Evolutionary conservation across 176 grass and related monocot species (phyloP).

Genomic region (Cymbopogon citratus): DNA sequence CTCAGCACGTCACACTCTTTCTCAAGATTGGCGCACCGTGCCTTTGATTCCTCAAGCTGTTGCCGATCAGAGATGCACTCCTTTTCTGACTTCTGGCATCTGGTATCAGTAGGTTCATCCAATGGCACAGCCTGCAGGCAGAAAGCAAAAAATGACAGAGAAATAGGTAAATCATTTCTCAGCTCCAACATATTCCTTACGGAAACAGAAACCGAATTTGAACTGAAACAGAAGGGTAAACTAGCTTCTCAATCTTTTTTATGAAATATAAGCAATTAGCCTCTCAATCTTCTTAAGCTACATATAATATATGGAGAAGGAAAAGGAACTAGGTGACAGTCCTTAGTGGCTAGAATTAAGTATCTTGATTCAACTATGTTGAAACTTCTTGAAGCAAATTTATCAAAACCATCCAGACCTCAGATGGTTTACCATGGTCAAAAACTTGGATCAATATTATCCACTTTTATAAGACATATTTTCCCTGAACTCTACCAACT

Average conservation of each 20-base stretch:
- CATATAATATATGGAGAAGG: neutral
- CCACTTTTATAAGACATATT: neutral
- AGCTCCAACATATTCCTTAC: neutral
- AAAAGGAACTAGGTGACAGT: neutral
- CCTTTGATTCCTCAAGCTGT: conserved; percentile 47
- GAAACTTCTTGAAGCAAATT: neutral
- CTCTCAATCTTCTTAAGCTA: neutral
- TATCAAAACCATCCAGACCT: neutral
- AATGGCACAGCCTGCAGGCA: conserved; percentile 23
- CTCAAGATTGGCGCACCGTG: conserved; percentile 38
- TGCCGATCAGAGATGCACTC: conserved; percentile 39
- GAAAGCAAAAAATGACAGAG: neutral
- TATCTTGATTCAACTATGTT: neutral
- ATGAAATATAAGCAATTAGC: neutral
- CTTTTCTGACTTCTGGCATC: conserved; percentile 34
- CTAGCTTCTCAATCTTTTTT: neutral
- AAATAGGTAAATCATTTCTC: neutral
- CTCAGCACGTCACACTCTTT: conserved; percentile 37
- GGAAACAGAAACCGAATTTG: neutral
- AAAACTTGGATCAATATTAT: neutral
- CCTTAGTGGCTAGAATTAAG: neutral
- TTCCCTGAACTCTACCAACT: neutral
- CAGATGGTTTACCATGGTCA: neutral
- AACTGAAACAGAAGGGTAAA: neutral
- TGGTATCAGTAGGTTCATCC: conserved; percentile 31